A percentile compares a stretch with the other conserved stretches of the same genome.
Evolutionary conservation across 768 basidiomycete species (phyloP).

Genomic region (Tulasnella sp.): DNA sequence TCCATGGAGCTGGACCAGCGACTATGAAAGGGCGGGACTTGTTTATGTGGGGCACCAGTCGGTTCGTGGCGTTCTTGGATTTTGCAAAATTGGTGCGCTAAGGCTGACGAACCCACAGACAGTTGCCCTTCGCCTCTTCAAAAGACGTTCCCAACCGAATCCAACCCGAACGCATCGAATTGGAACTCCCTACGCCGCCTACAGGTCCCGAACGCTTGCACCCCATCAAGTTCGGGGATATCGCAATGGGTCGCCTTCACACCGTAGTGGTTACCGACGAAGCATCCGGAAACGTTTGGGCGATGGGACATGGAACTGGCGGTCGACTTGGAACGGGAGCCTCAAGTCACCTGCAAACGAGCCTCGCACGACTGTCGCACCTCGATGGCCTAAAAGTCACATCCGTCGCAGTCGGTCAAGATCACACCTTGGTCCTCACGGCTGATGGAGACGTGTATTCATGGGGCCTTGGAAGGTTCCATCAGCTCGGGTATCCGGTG

Average conservation of each 20-base stretch:
- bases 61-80: constrained; percentile 35
- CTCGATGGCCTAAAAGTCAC: constrained; percentile 47
- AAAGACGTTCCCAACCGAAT: constrained; percentile 58
- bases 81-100: neutral
- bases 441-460: constrained; percentile 72
- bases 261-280: constrained; percentile 78
- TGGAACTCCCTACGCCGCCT: constrained; percentile 25
- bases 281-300: constrained; percentile 56
- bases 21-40: constrained; percentile 43
- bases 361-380: constrained; percentile 52
- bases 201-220: constrained; percentile 40
- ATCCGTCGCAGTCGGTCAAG: constrained; percentile 79
- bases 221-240: constrained; percentile 52
- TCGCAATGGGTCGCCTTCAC: constrained; percentile 82
- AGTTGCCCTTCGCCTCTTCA: constrained; percentile 60
- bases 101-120: constrained; percentile 70
- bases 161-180: constrained; percentile 38
- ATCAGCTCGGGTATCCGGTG: constrained; percentile 79
- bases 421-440: constrained; percentile 86
- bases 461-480: constrained; percentile 86
- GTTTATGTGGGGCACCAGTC: constrained; percentile 82
- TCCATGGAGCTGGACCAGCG: constrained; percentile 30
- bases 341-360: constrained; percentile 32
- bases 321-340: constrained; percentile 62
- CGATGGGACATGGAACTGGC: constrained; percentile 86